These are phyloP conservation scores for Aspergillus proliferans DNA, from an alignment of 2,329 filamentous ascomycete genomes.

Conservation along the genomic window DNA sequence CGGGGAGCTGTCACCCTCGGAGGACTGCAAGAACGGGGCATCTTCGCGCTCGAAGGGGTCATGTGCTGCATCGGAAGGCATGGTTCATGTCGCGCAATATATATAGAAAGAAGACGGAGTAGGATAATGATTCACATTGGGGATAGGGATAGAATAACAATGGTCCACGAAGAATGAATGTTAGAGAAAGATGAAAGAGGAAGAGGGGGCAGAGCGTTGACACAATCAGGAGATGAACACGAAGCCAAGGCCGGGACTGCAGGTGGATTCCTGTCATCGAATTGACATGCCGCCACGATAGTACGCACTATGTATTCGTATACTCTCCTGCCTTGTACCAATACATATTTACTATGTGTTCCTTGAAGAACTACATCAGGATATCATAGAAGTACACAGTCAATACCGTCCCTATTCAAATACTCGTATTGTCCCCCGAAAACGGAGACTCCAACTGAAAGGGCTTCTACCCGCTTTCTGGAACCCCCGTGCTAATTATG, in stretches of 20 bases:
- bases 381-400: too few relatives aligned
- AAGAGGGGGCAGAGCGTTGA: neutral
- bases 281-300: neutral
- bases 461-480: too few relatives aligned
- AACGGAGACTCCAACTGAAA: too few relatives aligned
- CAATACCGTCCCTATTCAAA: too few relatives aligned
- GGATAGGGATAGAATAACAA: neutral
- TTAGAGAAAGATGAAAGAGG: neutral
- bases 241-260: neutral
- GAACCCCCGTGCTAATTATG: too few relatives aligned
- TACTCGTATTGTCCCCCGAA: too few relatives aligned
- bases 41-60: constrained; percentile 25
- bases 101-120: neutral
- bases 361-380: too few relatives aligned
- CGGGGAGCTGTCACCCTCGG: constrained; percentile 4
- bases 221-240: neutral
- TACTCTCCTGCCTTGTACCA: too few relatives aligned
- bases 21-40: constrained; percentile 24
- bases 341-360: too few relatives aligned
- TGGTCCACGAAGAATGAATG: neutral
- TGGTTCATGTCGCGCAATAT: constrained; percentile 5
- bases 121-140: neutral
- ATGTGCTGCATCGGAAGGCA: constrained; percentile 15
- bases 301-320: too few relatives aligned
- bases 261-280: neutral